Evolutionary conservation across 2,329 filamentous ascomycete genomes (phyloP).

Genomic region (Cryphonectria naterciae): DNA sequence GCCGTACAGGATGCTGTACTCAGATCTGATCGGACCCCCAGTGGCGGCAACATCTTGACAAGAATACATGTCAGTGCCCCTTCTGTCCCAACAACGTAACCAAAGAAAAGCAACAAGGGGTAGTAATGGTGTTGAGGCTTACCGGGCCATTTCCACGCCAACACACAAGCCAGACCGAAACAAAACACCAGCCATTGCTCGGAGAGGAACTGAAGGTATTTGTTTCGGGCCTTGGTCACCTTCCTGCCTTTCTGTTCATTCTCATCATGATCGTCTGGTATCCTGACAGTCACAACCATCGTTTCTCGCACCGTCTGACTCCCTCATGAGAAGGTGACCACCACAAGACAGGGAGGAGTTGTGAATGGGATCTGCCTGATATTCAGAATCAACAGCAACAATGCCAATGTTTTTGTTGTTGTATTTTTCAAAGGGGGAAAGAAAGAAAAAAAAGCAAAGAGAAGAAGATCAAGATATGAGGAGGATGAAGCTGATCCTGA

Average conservation of each 20-base stretch:
- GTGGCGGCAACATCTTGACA: constrained; percentile 51
- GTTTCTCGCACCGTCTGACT: constrained; percentile 8
- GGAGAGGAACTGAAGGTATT: constrained; percentile 41
- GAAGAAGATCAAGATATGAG: background rate
- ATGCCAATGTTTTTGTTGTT: background rate
- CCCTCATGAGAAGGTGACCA: background rate
- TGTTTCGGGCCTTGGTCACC: constrained; percentile 1
- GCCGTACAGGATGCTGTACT: constrained; percentile 68
- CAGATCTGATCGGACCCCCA: constrained; percentile 56
- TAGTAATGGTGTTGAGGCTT: constrained; percentile 30
- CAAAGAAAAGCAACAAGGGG: background rate
- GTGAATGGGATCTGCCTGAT: background rate
- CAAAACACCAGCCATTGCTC: constrained; percentile 70
- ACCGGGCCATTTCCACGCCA: constrained; percentile 50
- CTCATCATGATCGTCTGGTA: background rate
- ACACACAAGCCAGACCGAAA: constrained; percentile 57
- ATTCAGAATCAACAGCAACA: background rate
- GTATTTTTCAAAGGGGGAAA: too few species aligned
- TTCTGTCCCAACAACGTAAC: background rate
- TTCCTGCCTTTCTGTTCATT: background rate
- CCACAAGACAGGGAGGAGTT: background rate
- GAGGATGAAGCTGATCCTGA: background rate
- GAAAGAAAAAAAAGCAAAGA: too few species aligned
- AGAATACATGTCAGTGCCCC: background rate
- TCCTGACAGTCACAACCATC: constrained; percentile 25